Evolutionary conservation across 192 early-diverging fungal species (phyloP), one percentile per base, ranked within the genome.

Genomic region (Paraglomus occultum): DNA sequence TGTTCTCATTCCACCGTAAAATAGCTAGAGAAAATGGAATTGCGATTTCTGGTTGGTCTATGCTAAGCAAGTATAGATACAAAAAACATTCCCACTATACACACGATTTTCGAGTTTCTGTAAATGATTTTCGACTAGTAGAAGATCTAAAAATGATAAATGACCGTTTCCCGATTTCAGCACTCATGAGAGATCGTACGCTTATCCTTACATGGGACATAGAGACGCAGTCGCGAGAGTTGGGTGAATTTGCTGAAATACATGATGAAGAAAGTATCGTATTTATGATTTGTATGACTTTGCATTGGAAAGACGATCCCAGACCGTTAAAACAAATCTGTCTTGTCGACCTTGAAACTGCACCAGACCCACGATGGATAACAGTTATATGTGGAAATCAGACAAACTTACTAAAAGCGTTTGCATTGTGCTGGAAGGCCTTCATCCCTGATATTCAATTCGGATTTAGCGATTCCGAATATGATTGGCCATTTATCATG

Each of bases 361-460:
- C 22, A 22, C 54, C 54, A 57, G 54, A 57, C 22, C 54, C 54
- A n/a, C n/a, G 54, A 22, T 4, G 54, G 54, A 57, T 57, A 22
- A 57, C 54, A 57, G 31, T 57, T n/a, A 57, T 57, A 22, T 57
- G 54, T 57, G 4, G 22, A 4, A 57, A 57, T 9, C 54, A 57
- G 54, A 31, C 22, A 57, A 57, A 57, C 31, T 57, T 57, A 22
- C 54, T 57, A 57, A 57, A 57, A 57, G 54, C 22, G 40, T 57
- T 57, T 31, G 22, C 54, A 1, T 31, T 57, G 0, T 57, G 22
- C 20, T 57, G 22, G 54, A 7, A 20, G 40, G 54, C 22, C 6
- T 57, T 57, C 22, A 22, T 22, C 18, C 22, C 54, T 31, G 18
- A 57, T 20, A 57, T 57, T 57, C 54, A 31, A 57, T 11, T 57